Evolutionary conservation across 73 alveolate species (phyloP), one percentile per base, ranked within the genome.

Genomic region (Uronychia setigera): DNA sequence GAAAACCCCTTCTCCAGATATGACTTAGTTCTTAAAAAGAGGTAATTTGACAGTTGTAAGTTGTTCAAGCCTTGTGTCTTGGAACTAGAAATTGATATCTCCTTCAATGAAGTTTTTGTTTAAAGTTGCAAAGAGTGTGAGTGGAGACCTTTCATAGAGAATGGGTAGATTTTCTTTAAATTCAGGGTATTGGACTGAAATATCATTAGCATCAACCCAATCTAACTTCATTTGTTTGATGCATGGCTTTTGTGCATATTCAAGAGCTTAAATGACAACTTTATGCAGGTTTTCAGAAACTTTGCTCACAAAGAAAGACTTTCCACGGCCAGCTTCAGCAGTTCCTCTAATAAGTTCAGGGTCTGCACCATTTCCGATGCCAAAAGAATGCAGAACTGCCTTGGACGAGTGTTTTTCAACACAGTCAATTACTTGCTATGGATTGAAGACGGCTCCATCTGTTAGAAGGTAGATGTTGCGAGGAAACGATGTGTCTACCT

Each of bases 251-350:
- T 88, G 29, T 33, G 92, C 77, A 32, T 78, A 90, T 0, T 77
- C 77, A 1, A 93, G 86, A 13, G 93, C 89, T 26, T 87, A 88
- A 14, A 91, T 91, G 0, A 93, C 95, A 79, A 79, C 83, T 0
- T 77, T 81, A 32, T 81, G 74, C 26, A 93, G 58, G 58, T 88
- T 93, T 27, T 83, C 87, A 28, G 79, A 33, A 25, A 58, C 35
- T 57, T 87, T 87, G 46, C 78, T 80, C 26, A 93, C 91, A 59
- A 91, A 87, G 34, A 67, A 77, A n/a, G 84, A 58, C 27, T 74
- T 79, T 1, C 98, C 98, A 34, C 88, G 76, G 0, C 98, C 98
- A 58, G 95, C 96, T 35, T 74, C 79, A 1, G 98, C 96, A 46
- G 80, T 32, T 78, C 59, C 85, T 29, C 81, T 35, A 28, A 93